These are phyloP conservation scores for Blastosporella zonata DNA, from an alignment of 1,284 basidiomycete species.

Conservation along the genomic window DNA sequence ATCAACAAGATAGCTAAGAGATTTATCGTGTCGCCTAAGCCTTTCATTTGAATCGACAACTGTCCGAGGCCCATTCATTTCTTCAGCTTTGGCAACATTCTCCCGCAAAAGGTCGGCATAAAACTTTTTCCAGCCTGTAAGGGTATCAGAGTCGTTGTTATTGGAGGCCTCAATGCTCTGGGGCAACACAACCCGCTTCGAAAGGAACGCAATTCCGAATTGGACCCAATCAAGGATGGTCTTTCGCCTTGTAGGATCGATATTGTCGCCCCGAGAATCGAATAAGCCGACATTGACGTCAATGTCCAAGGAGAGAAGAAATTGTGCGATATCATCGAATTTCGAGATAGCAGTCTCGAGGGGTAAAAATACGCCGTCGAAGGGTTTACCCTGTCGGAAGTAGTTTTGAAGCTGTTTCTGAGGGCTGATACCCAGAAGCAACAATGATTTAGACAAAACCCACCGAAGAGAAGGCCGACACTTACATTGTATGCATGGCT, in stretches of 20 bases:
- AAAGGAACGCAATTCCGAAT: constrained; percentile 25
- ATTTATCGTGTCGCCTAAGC: constrained; percentile 1
- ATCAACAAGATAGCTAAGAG: constrained; percentile 32
- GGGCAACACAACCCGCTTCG: constrained; percentile 19
- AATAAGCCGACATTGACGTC: constrained; percentile 35
- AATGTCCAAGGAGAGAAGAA: constrained; percentile 43
- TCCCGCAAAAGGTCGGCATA: constrained; percentile 5
- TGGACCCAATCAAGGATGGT: constrained; percentile 43
- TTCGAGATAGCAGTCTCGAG: constrained; percentile 39
- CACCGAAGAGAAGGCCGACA: constrained; percentile 1
- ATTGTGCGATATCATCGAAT: constrained; percentile 39
- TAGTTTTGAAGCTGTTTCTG: constrained; percentile 16
- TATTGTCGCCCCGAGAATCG: constrained; percentile 19
- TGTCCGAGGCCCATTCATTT: not conserved
- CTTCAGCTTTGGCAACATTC: not conserved
- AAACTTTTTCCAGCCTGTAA: constrained; percentile 27
- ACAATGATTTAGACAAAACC: not conserved
- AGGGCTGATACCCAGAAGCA: constrained; percentile 15
- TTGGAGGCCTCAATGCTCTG: not conserved
- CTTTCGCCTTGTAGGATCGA: constrained; percentile 19
- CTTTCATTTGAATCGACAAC: not conserved
- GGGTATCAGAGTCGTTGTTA: constrained; percentile 3
- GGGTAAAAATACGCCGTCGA: constrained; percentile 30
- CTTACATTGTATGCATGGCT: constrained; percentile 29
- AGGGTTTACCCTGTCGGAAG: constrained; percentile 24